Conservation (phyloP, 2,329 filamentous ascomycete species). For the Hypoxylon sp. region DNA sequence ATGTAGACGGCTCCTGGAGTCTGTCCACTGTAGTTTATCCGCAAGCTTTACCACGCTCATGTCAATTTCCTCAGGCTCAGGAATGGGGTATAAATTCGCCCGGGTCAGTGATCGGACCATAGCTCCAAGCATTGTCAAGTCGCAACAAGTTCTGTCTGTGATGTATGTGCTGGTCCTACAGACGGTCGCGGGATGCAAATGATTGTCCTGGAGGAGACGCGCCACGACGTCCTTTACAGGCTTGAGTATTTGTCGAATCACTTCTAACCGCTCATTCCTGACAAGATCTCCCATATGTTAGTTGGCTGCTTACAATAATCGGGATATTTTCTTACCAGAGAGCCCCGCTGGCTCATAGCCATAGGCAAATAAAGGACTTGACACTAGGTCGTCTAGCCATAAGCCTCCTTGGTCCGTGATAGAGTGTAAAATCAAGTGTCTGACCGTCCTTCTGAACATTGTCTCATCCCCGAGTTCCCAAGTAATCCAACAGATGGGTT, state of each 20-base stretch:
- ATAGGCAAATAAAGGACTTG: conserved; percentile 11
- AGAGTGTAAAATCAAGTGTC: conserved; percentile 2
- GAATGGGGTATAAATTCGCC: conserved; percentile 35
- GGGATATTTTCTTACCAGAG: conserved; percentile 15
- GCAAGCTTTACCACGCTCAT: conserved; percentile 13
- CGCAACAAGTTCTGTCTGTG: conserved; percentile 8
- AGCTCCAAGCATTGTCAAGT: conserved; percentile 32
- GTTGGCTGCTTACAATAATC: background rate
- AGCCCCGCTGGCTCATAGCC: conserved; percentile 20
- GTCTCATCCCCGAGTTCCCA: conserved; percentile 36
- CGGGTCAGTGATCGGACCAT: conserved; percentile 28
- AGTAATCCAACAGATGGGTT: conserved; percentile 31
- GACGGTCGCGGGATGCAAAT: no score
- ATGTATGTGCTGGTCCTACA: background rate
- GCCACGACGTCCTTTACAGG: conserved; percentile 4
- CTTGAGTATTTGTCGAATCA: conserved; percentile 1
- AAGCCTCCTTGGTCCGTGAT: conserved; percentile 9
- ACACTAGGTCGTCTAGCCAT: background rate
- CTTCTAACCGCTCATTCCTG: background rate
- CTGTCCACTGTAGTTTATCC: background rate
- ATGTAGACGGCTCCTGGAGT: background rate
- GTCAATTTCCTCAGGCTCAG: conserved; percentile 10
- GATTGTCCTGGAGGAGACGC: background rate
- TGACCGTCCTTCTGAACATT: background rate
- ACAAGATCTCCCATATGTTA: conserved; percentile 17